A percentile compares a stretch with the other conserved stretches of the same genome.
Conservation (phyloP, 164 flowering plant species). For the Magnolia officinalis region DNA sequence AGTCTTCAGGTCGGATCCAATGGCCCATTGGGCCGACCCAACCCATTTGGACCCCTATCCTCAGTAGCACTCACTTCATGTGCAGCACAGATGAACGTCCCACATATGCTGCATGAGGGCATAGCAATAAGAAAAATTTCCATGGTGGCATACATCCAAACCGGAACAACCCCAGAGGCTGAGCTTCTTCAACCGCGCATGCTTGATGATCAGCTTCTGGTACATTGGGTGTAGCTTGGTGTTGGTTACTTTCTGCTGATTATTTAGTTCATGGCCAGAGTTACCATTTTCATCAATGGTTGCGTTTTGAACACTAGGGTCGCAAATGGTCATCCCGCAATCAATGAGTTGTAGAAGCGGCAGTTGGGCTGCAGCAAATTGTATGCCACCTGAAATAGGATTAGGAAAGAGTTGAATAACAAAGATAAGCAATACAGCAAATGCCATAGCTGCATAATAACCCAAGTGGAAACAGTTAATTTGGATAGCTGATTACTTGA, state of each 20-base stretch:
- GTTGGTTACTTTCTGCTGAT: constrained; percentile 27
- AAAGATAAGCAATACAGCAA: not conserved
- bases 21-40: not conserved
- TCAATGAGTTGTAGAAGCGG: constrained; percentile 90
- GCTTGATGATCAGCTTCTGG: constrained; percentile 91
- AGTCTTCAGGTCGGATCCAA: too few relatives aligned
- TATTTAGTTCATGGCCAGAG: constrained; percentile 21
- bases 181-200: constrained; percentile 70
- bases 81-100: not conserved
- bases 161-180: constrained; percentile 99
- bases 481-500: constrained; percentile 57
- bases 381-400: constrained; percentile 73
- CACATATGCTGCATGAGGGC: not conserved
- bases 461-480: not conserved
- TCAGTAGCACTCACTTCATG: not conserved
- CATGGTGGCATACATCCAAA: constrained; percentile 64
- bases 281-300: constrained; percentile 24
- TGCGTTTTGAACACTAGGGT: constrained; percentile 36
- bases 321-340: constrained; percentile 90
- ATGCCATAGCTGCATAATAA: not conserved
- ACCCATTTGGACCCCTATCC: not conserved
- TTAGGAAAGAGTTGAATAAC: not conserved
- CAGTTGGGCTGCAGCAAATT: constrained; percentile 92
- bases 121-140: not conserved
- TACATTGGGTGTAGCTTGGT: constrained; percentile 47